These are phyloP conservation scores for Geotrichum klebahnii DNA, from an alignment of 1,139 yeast genomes.

Conservation along the genomic window DNA sequence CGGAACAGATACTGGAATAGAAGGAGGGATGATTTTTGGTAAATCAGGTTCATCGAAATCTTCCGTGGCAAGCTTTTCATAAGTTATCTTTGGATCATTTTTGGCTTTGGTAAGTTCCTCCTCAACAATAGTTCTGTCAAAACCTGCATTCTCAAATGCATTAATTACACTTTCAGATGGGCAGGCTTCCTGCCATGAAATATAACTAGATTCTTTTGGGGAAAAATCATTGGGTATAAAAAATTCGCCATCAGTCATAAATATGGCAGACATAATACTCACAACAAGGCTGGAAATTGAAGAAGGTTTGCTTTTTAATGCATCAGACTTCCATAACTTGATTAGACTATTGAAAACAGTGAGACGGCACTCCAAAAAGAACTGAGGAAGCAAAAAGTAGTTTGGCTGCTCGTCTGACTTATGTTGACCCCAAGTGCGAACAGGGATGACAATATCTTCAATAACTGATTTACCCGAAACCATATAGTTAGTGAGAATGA, in stretches of 20 bases:
- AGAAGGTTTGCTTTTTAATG: conserved; percentile 26
- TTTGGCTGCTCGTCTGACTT: conserved; percentile 29
- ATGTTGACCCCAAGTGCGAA: conserved; percentile 30
- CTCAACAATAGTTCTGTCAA: conserved; percentile 40
- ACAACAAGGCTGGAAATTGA: conserved; percentile 28
- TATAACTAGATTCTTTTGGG: conserved; percentile 26
- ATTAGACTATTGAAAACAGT: conserved; percentile 27
- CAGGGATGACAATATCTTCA: conserved; percentile 26
- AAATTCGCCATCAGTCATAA: conserved; percentile 28
- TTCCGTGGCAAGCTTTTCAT: conserved; percentile 2
- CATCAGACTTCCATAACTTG: conserved; percentile 33
- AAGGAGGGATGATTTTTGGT: conserved; percentile 14
- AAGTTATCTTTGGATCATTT: conserved; percentile 8
- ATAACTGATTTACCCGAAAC: conserved; percentile 28
- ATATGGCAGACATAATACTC: conserved; percentile 28
- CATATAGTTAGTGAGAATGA: conserved; percentile 27
- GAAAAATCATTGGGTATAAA: conserved; percentile 12
- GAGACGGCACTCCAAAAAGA: conserved; percentile 36
- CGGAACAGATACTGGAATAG: conserved; percentile 31
- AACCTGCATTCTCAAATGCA: conserved; percentile 47
- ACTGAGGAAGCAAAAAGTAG: conserved; percentile 35
- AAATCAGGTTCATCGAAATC: neutral
- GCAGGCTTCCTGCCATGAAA: conserved; percentile 45
- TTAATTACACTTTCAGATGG: conserved; percentile 52
- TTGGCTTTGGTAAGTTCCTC: conserved; percentile 1